A percentile compares a stretch with the other conserved stretches of the same genome.
These are phyloP conservation scores for Eucalyptus regnans DNA, from an alignment of 345 rosid species.

Conservation along the genomic window DNA sequence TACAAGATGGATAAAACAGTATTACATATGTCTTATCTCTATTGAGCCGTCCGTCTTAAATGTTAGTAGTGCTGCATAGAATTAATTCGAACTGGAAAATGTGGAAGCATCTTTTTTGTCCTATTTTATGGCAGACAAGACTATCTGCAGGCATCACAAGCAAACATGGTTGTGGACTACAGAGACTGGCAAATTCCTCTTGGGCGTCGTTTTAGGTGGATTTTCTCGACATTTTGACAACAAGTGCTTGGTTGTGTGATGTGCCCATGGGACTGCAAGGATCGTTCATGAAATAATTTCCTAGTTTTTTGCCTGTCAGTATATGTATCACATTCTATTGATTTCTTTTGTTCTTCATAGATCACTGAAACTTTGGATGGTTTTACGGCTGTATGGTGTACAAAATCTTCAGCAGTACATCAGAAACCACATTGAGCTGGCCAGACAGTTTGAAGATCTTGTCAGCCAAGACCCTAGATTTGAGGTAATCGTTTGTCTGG, in stretches of 20 bases:
- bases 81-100: neutral
- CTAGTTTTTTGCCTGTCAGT: neutral
- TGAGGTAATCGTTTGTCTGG: conserved; percentile 49
- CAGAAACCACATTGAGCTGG: conserved; percentile 75
- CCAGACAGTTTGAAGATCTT: conserved; percentile 51
- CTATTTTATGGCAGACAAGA: neutral
- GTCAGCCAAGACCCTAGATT: conserved; percentile 54
- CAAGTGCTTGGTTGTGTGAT: neutral
- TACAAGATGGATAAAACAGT: neutral
- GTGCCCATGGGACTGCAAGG: neutral
- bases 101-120: neutral
- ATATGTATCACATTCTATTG: neutral
- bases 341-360: conserved; percentile 30
- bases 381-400: conserved; percentile 67
- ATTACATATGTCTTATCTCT: neutral
- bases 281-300: neutral
- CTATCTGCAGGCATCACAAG: conserved; percentile 57
- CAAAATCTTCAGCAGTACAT: conserved; percentile 55
- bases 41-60: neutral
- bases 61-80: neutral
- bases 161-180: conserved; percentile 84
- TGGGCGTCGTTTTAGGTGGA: conserved; percentile 87
- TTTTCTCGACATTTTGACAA: neutral
- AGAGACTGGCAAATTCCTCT: conserved; percentile 98
- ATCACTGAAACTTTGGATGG: conserved; percentile 93